Conservation (phyloP, 1,284 basidiomycete genomes). For the Cutaneotrichosporon arboriforme region DNA sequence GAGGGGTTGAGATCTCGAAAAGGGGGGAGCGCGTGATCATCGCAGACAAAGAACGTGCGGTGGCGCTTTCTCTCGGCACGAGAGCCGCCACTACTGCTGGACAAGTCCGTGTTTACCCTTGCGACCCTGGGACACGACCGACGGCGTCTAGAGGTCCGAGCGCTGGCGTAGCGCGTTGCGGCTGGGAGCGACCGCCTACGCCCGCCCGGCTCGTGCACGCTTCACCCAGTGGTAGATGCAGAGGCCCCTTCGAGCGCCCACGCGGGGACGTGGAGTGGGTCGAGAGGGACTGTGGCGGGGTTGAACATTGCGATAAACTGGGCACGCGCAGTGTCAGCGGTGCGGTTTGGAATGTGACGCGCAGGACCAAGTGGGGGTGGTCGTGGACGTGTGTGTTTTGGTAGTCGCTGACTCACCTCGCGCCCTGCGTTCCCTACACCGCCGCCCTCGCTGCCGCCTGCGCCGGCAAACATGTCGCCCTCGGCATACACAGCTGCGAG, state of each 20-base stretch:
- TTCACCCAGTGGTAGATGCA: too few species aligned
- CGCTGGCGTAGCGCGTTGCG: too few species aligned
- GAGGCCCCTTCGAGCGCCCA: conserved; percentile 20
- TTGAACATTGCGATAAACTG: conserved; percentile 47
- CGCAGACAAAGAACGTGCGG: too few species aligned
- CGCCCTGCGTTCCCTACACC: conserved; percentile 40
- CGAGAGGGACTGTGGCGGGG: conserved; percentile 27
- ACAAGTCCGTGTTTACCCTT: too few species aligned
- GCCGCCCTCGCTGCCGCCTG: conserved; percentile 42
- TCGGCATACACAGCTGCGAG: conserved; percentile 41
- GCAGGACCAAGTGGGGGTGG: too few species aligned
- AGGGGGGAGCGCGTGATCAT: too few species aligned
- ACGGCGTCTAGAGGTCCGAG: not conserved
- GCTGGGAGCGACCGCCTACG: not conserved
- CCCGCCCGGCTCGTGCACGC: too few species aligned
- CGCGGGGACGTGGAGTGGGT: conserved; percentile 22
- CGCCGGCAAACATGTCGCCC: conserved; percentile 46
- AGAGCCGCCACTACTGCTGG: too few species aligned
- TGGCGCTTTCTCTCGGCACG: too few species aligned
- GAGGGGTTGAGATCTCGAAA: too few species aligned
- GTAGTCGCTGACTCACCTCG: conserved; percentile 27
- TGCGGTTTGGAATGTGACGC: not conserved
- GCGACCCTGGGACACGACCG: too few species aligned
- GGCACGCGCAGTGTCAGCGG: not conserved
- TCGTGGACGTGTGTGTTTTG: not conserved